A percentile compares a stretch with the other conserved stretches of the same genome.
Evolutionary conservation across 352 stramenopile genomes (phyloP).

Genomic region (Thalassiosira hispida): DNA sequence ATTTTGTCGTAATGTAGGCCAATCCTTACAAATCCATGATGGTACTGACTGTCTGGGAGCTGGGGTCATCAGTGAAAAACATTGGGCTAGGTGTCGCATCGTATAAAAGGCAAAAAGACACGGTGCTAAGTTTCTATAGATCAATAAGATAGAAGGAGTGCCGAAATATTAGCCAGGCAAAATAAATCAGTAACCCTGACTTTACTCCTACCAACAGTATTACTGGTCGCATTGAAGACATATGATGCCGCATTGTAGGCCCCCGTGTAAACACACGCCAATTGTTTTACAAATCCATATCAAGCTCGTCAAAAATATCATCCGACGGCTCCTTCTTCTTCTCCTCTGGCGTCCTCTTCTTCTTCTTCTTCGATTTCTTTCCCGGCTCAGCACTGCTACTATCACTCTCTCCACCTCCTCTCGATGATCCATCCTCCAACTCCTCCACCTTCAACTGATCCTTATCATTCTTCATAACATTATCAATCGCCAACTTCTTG

Average conservation of each 20-base stretch:
- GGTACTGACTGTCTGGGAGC: slow-evolving; percentile 80
- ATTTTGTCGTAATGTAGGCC: no score
- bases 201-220: no score
- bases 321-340: slow-evolving; percentile 29
- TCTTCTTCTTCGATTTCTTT: slow-evolving; percentile 40
- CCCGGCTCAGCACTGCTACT: background rate
- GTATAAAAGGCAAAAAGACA: no score
- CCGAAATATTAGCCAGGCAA: no score
- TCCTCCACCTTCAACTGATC: slow-evolving; percentile 35
- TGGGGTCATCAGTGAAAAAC: slow-evolving; percentile 83
- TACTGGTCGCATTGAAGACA: no score
- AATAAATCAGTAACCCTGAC: no score
- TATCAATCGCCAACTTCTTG: slow-evolving; percentile 65
- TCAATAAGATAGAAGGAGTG: background rate
- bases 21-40: slow-evolving; percentile 5
- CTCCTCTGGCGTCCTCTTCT: slow-evolving; percentile 3
- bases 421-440: background rate
- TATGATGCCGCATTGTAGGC: no score
- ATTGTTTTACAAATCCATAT: slow-evolving; percentile 29
- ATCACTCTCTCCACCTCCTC: slow-evolving; percentile 8
- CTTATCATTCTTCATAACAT: slow-evolving; percentile 50
- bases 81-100: slow-evolving; percentile 73
- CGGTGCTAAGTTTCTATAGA: slow-evolving; percentile 17
- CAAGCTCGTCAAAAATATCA: slow-evolving; percentile 39
- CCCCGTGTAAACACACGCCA: background rate